Percentiles rank a stretch among this genome's conserved stretches.
These are phyloP conservation scores for Luzula sylvatica DNA, from an alignment of 176 grass and related monocot genomes.

Conservation along the genomic window DNA sequence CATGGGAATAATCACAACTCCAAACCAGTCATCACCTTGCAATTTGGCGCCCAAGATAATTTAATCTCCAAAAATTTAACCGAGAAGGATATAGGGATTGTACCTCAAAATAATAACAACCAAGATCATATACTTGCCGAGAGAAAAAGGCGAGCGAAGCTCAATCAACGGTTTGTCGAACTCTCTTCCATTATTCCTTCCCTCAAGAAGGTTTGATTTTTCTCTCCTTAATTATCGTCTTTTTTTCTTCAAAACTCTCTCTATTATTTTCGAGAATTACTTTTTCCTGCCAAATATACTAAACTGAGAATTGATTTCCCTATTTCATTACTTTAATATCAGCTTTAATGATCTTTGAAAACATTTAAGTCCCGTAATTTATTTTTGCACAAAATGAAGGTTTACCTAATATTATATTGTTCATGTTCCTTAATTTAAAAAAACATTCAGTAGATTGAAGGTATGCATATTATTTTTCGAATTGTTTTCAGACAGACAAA, in stretches of 20 bases:
- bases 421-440: no score
- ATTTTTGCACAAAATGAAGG: no score
- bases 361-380: no score
- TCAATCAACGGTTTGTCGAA: constrained; percentile 68
- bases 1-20: neutral
- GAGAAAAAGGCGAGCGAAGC: constrained; percentile 60
- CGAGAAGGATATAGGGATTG: neutral
- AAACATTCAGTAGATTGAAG: no score
- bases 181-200: constrained; percentile 66
- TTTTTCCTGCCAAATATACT: no score
- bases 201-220: constrained; percentile 53
- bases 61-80: neutral
- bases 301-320: no score
- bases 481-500: constrained; percentile 73
- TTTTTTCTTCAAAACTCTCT: neutral
- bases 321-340: no score
- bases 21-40: neutral
- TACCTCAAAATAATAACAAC: neutral
- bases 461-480: no score
- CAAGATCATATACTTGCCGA: constrained; percentile 79
- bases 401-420: no score
- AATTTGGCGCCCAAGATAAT: constrained; percentile 2
- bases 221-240: neutral
- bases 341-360: no score
- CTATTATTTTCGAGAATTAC: neutral